phyloP scores from a whole-genome alignment of 1,284 basidiomycete species.

The Stereum hirsutum region DNA sequence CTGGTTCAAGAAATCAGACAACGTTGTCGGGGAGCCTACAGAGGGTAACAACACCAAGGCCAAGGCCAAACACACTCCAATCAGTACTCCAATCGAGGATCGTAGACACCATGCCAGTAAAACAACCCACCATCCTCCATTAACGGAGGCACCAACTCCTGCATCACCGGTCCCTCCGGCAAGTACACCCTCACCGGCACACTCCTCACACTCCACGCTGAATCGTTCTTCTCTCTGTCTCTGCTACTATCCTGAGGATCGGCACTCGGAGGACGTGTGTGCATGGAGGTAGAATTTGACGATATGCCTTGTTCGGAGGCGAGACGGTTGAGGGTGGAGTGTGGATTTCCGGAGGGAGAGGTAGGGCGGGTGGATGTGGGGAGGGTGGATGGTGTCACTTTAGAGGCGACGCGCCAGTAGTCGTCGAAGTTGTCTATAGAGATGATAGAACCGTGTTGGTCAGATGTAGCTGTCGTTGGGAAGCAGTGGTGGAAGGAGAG shows the following conservation, averaged over 20 bases:
- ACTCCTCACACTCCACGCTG: conserved; percentile 77
- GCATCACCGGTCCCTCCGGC: conserved; percentile 85
- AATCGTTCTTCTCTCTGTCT: conserved; percentile 61
- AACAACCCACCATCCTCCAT: conserved; percentile 49
- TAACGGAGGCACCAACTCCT: conserved; percentile 79
- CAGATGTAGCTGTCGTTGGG: conserved; percentile 3
- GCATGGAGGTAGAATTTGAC: conserved; percentile 40
- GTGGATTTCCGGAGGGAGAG: conserved; percentile 42
- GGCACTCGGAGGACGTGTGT: conserved; percentile 59
- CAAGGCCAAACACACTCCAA: too few relatives aligned
- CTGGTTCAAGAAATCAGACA: conserved; percentile 49
- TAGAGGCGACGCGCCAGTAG: conserved; percentile 86
- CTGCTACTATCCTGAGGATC: conserved; percentile 49
- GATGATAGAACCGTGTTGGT: not conserved
- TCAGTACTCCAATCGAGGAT: too few relatives aligned
- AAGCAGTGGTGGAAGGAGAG: conserved; percentile 5
- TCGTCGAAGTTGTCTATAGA: conserved; percentile 85
- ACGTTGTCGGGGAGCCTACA: conserved; percentile 49
- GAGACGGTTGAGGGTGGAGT: too few relatives aligned
- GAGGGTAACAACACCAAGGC: conserved; percentile 6
- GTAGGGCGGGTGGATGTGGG: conserved; percentile 40
- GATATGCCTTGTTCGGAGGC: conserved; percentile 30
- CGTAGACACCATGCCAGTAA: too few relatives aligned
- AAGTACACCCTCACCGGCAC: conserved; percentile 87
- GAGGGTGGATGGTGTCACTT: conserved; percentile 61